A percentile compares a stretch with the other conserved stretches of the same genome.
Conservation (phyloP, 352 stramenopile genomes). For the Phytophthora citrophthora region DNA sequence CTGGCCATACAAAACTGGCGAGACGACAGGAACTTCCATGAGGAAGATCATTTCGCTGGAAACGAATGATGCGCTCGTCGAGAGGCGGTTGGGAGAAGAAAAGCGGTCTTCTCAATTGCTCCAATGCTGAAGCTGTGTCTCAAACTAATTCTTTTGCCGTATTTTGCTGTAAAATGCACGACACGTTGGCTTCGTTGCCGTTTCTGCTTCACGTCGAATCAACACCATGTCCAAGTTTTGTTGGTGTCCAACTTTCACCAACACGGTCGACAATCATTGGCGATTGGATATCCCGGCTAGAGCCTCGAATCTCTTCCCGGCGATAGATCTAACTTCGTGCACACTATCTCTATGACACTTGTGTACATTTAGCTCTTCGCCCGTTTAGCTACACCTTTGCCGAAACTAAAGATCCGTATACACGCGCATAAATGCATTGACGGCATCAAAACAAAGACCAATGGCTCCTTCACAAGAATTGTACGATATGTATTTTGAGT, state of each 20-base stretch:
- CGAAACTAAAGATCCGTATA: neutral
- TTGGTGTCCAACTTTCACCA: neutral
- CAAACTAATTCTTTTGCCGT: neutral
- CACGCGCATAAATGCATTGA: too few species aligned
- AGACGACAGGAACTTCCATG: too few species aligned
- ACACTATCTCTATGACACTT: too few species aligned
- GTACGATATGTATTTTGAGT: neutral
- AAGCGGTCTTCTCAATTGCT: neutral
- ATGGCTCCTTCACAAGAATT: too few species aligned
- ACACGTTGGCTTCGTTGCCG: neutral
- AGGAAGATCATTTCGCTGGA: neutral
- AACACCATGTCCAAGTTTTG: neutral
- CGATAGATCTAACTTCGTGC: too few species aligned
- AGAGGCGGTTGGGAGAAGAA: neutral
- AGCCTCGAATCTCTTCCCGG: neutral
- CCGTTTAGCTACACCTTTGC: neutral
- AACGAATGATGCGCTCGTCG: neutral
- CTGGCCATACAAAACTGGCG: constrained; percentile 7
- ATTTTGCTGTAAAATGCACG: neutral
- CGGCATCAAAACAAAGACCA: too few species aligned
- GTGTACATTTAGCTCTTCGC: too few species aligned
- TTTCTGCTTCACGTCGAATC: constrained; percentile 1
- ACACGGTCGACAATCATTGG: neutral
- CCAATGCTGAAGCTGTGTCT: neutral
- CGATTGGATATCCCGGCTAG: neutral